Conservation (phyloP, 495 filamentous ascomycete species). For the Podospora conica region DNA sequence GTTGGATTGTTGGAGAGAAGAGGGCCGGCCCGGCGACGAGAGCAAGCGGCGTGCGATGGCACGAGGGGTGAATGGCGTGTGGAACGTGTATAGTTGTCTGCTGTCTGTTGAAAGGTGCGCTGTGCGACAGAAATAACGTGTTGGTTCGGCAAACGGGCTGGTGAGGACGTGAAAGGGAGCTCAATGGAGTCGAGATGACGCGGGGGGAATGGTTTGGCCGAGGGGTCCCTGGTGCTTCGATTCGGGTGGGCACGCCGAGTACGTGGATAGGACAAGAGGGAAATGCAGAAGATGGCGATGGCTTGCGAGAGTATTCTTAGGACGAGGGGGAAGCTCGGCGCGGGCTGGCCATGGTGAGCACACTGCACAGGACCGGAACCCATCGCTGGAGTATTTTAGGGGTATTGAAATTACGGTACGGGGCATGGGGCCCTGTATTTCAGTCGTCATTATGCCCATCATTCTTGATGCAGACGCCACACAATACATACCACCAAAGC, state of each 20-base stretch:
- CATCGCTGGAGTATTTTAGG: neutral
- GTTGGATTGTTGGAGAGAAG: neutral
- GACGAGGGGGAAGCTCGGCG: constrained; percentile 9
- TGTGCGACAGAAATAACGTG: neutral
- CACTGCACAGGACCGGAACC: neutral
- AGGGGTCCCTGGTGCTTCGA: neutral
- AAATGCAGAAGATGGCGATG: constrained; percentile 4
- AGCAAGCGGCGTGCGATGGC: neutral
- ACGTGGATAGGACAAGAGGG: neutral
- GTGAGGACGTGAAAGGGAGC: neutral
- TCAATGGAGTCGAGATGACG: neutral
- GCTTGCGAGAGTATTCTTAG: neutral
- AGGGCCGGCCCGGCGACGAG: neutral
- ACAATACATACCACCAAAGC: no score
- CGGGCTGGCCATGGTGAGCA: neutral
- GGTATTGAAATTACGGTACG: neutral
- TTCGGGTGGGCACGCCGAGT: neutral
- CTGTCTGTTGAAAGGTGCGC: neutral
- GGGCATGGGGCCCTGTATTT: no score
- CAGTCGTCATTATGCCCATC: no score
- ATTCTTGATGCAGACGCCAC: no score
- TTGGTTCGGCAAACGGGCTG: no score
- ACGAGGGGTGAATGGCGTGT: no score
- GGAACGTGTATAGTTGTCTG: neutral
- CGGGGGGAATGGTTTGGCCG: neutral